phyloP scores from a whole-genome alignment of 495 filamentous ascomycete genomes.

The Coniosporium apollinis region DNA sequence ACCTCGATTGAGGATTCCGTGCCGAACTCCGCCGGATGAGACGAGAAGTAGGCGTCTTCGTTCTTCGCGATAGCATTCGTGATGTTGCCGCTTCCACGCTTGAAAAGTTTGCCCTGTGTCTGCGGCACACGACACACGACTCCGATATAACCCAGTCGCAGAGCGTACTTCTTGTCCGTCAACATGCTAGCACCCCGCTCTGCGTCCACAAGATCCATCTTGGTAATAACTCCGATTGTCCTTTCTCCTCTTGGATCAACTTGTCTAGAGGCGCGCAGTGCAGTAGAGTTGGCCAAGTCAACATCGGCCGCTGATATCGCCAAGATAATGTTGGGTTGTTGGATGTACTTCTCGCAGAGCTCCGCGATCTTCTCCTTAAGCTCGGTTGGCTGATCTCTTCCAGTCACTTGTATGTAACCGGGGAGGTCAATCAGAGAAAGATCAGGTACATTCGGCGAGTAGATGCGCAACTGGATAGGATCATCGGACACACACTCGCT shows the following conservation, averaged over 20 bases:
- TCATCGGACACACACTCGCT: slow-evolving; percentile 88
- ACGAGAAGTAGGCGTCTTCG: slow-evolving; percentile 73
- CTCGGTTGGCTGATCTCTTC: slow-evolving; percentile 75
- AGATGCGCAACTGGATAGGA: slow-evolving; percentile 87
- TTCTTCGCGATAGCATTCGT: slow-evolving; percentile 69
- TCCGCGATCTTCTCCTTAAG: slow-evolving; percentile 92
- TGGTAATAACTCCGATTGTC: slow-evolving; percentile 95
- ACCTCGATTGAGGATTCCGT: slow-evolving; percentile 51
- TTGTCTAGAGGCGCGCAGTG: slow-evolving; percentile 71
- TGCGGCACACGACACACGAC: slow-evolving; percentile 73
- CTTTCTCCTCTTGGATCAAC: slow-evolving; percentile 90
- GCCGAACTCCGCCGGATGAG: slow-evolving; percentile 68
- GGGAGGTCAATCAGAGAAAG: slow-evolving; percentile 93
- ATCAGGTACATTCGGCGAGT: slow-evolving; percentile 89
- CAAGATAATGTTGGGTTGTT: slow-evolving; percentile 86
- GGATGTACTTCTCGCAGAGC: slow-evolving; percentile 96
- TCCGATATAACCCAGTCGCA: slow-evolving; percentile 91
- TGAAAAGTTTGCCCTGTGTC: slow-evolving; percentile 57
- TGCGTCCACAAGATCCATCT: slow-evolving; percentile 95
- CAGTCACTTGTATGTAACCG: slow-evolving; percentile 91
- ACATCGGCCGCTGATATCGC: slow-evolving; percentile 97
- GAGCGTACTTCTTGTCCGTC: slow-evolving; percentile 78
- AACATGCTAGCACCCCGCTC: slow-evolving; percentile 61
- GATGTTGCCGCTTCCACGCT: slow-evolving; percentile 68
- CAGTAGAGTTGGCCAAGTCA: slow-evolving; percentile 91